Evolutionary conservation across 1,284 basidiomycete genomes (phyloP).

Genomic region (Trametes sp.): DNA sequence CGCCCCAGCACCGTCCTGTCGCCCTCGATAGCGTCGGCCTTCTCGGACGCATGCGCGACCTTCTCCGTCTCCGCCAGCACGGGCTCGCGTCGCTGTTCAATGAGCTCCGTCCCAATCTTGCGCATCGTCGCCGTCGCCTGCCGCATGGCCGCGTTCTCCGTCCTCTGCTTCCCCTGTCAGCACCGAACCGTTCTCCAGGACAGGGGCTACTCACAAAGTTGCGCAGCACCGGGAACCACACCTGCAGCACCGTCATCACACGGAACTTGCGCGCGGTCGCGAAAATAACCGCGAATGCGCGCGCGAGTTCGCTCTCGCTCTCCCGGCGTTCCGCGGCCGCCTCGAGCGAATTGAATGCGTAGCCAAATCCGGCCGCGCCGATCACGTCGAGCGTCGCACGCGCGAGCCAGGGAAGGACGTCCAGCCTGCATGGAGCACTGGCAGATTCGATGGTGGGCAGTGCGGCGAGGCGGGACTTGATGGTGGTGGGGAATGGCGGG

Average conservation of each 20-base stretch:
- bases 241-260: conserved; percentile 62
- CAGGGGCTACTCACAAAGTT: conserved; percentile 55
- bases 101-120: conserved; percentile 62
- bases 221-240: conserved; percentile 64
- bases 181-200: neutral
- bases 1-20: conserved; percentile 31
- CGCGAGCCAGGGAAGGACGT: conserved; percentile 67
- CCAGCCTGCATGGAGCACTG: conserved; percentile 44
- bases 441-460: neutral
- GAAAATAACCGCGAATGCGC: conserved; percentile 63
- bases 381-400: conserved; percentile 77
- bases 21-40: conserved; percentile 19
- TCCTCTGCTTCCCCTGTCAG: conserved; percentile 38
- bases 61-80: conserved; percentile 38
- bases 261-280: conserved; percentile 57
- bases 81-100: conserved; percentile 53
- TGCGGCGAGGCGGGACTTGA: conserved; percentile 28
- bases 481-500: conserved; percentile 29
- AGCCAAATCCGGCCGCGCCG: conserved; percentile 73
- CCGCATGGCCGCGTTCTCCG: conserved; percentile 51
- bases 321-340: conserved; percentile 38
- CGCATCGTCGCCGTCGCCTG: conserved; percentile 57
- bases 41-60: conserved; percentile 4
- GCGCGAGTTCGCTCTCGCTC: conserved; percentile 59
- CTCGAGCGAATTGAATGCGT: conserved; percentile 61